These are phyloP conservation scores for Pseudogymnoascus sp. DNA, from an alignment of 2,329 filamentous ascomycete genomes.

Conservation along the genomic window DNA sequence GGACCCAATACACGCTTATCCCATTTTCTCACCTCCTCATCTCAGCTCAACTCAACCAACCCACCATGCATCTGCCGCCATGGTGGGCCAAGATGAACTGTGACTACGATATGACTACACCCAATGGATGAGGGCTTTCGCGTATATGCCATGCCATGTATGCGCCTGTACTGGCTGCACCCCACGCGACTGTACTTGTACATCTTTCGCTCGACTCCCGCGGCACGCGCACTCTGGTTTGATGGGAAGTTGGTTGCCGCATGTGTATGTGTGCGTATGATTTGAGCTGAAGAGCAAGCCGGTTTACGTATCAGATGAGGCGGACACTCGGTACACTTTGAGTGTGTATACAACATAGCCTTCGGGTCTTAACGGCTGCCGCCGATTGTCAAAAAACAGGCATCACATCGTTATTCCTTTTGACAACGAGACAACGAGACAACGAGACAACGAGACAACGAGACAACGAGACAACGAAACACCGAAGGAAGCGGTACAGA, in stretches of 20 bases:
- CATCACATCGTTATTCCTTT: constrained; percentile 2
- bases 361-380: not conserved
- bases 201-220: not conserved
- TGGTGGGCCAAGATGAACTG: constrained; percentile 3
- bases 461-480: not conserved
- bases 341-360: not conserved
- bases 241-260: not conserved
- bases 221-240: not conserved
- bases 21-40: not conserved
- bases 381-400: not conserved
- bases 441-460: too few relatives aligned
- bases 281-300: not conserved
- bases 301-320: not conserved
- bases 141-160: not conserved
- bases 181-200: constrained; percentile 2
- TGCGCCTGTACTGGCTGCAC: not conserved
- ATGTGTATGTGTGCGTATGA: not conserved
- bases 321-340: not conserved
- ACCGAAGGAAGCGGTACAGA: not conserved
- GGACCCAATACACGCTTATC: not conserved
- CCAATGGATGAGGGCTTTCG: not conserved
- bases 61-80: constrained; percentile 1
- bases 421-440: not conserved
- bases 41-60: not conserved
- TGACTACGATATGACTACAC: constrained; percentile 1